Percentiles rank a stretch among this genome's conserved stretches.
Conservation (phyloP, 768 basidiomycete genomes). For the Rhizopogon sp. region DNA sequence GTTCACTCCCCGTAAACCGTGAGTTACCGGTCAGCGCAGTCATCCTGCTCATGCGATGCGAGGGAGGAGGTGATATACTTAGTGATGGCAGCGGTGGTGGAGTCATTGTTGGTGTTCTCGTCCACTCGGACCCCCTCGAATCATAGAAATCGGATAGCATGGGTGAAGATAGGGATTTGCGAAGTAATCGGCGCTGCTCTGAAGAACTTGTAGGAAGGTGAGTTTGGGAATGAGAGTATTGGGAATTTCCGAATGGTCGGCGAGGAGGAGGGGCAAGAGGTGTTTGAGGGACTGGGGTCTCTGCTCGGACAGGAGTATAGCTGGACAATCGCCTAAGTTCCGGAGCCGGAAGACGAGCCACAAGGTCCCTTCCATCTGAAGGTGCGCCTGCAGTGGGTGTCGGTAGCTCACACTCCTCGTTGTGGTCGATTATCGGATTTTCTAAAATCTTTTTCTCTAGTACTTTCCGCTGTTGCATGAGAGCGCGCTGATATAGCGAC, state of each 20-base stretch:
- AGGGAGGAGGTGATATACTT: constrained; percentile 24
- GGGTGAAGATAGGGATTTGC: constrained; percentile 52
- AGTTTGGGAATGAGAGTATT: constrained; percentile 57
- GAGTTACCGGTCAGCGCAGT: constrained; percentile 11
- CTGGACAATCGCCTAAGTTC: constrained; percentile 35
- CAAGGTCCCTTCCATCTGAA: constrained; percentile 8
- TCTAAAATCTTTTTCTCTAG: constrained; percentile 42
- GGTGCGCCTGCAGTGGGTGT: constrained; percentile 4
- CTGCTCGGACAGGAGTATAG: constrained; percentile 51
- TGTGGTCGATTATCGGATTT: constrained; percentile 31
- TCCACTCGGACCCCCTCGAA: constrained; percentile 18
- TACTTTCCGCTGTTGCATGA: constrained; percentile 20
- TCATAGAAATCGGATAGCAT: constrained; percentile 42
- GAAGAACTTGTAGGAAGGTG: constrained; percentile 28
- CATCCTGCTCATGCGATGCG: constrained; percentile 21
- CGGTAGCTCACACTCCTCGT: constrained; percentile 27
- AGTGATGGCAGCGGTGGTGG: constrained; percentile 42
- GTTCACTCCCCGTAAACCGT: constrained; percentile 36
- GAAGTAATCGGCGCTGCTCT: constrained; percentile 23
- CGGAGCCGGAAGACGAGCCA: constrained; percentile 16
- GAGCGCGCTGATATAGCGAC: constrained; percentile 14
- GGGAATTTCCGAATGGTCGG: constrained; percentile 33
- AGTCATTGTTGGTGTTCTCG: constrained; percentile 29
- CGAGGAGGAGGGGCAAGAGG: constrained; percentile 67
- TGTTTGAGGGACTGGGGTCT: constrained; percentile 59